phyloP scores from a whole-genome alignment of 106 monocot genomes.

The Dendrobium huoshanense region DNA sequence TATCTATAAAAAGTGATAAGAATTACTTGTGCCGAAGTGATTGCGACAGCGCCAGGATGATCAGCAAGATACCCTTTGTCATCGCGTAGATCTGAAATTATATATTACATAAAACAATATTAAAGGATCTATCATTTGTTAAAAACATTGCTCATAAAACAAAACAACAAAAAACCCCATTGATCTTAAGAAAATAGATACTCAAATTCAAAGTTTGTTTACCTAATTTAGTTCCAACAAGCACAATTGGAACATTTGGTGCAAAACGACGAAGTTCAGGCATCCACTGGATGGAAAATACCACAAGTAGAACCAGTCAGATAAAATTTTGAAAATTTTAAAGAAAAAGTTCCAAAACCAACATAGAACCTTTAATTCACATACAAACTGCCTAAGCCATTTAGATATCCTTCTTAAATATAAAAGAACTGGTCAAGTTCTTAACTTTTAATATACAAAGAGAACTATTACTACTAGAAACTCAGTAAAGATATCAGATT shows the following conservation, averaged over 20 bases:
- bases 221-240: constrained; percentile 92
- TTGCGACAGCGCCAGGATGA: constrained; percentile 59
- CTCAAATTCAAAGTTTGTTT: background rate
- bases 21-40: constrained; percentile 64
- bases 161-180: background rate
- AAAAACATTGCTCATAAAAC: background rate
- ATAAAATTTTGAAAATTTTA: background rate
- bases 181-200: background rate
- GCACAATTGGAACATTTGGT: constrained; percentile 75
- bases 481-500: too few relatives aligned
- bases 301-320: background rate
- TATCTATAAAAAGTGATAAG: background rate
- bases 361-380: background rate
- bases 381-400: background rate
- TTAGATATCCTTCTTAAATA: too few relatives aligned
- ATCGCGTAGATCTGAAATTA: constrained; percentile 75
- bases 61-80: constrained; percentile 74
- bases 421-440: background rate
- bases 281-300: constrained; percentile 68
- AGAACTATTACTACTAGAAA: background rate
- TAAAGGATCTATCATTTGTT: background rate
- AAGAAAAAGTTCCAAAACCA: background rate
- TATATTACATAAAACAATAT: background rate
- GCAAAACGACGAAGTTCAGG: constrained; percentile 91
- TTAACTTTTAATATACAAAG: background rate